Base-by-base conservation (phyloP, 345 rosid genomes). In the Camelina laxa region DNA sequence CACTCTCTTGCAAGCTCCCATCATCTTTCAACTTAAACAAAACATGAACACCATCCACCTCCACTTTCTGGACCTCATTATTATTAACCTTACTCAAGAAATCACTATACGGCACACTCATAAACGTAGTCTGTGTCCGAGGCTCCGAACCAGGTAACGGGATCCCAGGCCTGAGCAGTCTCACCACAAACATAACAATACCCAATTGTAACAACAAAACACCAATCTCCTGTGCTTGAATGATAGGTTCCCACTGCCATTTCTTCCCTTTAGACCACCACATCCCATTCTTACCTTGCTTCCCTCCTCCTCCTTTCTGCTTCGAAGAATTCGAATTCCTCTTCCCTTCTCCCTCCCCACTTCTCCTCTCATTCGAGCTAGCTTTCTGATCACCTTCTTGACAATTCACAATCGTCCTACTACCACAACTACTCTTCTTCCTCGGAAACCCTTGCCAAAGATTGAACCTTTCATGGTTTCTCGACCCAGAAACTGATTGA, bases 121-220 rank as follows among this genome's bases (percentile, higher is more conserved):
- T 63, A 42, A 86, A 81, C 15, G 85, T 82, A 3, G 92, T 86
- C 24, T 85, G 94, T 1, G 83, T 83, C 38, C 91, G 81, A 0
- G 97, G 96, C 78, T 95, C 97, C 7, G 94, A 86, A 2, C 98
- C 96, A 0, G 97, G 97, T 27, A 90, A 75, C 0, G 96, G 91
- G 24, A 92, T 82, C 36, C 92, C 92, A 0, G 94, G 97, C 5
- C 98, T 89, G 27, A 95, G 90, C 82, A 92, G 73, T 78, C 97
- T 80, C 94, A 88, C 86, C 14, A 87, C 94, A 47, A 88, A 89
- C 91, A 90, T 81, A 63, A 88, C 90, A 66, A 95, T 79, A 60
- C 97, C 98, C 16, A 95, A 76, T 58, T 92, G 96, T 66, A 95
- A 48, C 22, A 95, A 75, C 81, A 95, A 82, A 48, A 89, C 91